phyloP scores from a whole-genome alignment of 495 filamentous ascomycete species.

The Letharia lupina region DNA sequence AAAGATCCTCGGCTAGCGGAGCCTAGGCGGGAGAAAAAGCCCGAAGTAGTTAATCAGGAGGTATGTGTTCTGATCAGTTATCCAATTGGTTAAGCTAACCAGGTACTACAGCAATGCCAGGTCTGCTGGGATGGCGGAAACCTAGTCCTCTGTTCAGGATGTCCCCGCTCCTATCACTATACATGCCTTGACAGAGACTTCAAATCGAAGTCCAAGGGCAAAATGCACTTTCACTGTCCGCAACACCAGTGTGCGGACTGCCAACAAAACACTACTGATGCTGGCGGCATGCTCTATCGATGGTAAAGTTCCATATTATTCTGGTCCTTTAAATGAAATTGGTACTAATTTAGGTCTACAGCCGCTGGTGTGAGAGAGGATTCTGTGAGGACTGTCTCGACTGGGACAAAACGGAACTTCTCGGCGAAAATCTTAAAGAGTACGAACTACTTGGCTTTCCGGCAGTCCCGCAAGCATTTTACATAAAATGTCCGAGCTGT shows the following conservation, averaged over 20 bases:
- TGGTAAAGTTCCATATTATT: neutral
- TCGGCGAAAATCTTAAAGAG: constrained; percentile 45
- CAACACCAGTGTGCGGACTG: constrained; percentile 53
- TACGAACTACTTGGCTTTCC: constrained; percentile 43
- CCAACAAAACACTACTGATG: constrained; percentile 42
- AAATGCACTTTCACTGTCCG: constrained; percentile 44
- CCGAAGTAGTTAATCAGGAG: constrained; percentile 40
- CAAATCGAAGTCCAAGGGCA: constrained; percentile 31
- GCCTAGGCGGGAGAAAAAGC: constrained; percentile 35
- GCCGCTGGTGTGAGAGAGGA: constrained; percentile 47
- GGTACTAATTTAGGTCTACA: no score
- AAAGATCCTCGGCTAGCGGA: constrained; percentile 47
- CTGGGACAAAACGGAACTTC: constrained; percentile 41
- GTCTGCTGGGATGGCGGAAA: constrained; percentile 45
- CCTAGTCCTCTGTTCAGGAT: constrained; percentile 42
- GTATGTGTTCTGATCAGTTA: constrained; percentile 22
- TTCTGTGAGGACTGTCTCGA: constrained; percentile 59
- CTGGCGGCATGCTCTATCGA: constrained; percentile 51
- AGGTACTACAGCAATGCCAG: constrained; percentile 40
- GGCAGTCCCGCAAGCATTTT: constrained; percentile 39
- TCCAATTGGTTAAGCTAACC: constrained; percentile 11
- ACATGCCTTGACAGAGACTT: constrained; percentile 40
- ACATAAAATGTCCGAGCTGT: constrained; percentile 42
- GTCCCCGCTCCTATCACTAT: constrained; percentile 50
- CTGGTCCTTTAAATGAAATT: no score